A percentile compares a stretch with the other conserved stretches of the same genome.
Evolutionary conservation across 2,329 filamentous ascomycete species (phyloP).

Genomic region (Colletotrichum sp.): DNA sequence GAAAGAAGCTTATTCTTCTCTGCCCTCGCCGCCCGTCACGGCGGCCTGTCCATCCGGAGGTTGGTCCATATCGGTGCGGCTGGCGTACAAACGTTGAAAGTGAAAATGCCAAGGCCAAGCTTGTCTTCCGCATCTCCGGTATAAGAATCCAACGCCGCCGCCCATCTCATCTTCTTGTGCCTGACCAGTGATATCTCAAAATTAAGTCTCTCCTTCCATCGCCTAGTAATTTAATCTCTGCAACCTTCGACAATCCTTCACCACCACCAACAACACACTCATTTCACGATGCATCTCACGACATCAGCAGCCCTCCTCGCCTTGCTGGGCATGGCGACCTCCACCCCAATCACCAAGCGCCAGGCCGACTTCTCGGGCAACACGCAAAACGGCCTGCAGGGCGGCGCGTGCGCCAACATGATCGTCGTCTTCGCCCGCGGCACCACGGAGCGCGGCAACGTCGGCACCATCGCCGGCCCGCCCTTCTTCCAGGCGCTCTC

Average conservation of each 20-base stretch:
- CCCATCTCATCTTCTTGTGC: neutral
- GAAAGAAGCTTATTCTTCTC: constrained; percentile 1
- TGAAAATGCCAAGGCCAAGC: neutral
- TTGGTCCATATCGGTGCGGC: neutral
- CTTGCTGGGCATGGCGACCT: constrained; percentile 5
- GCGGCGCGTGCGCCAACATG: constrained; percentile 42
- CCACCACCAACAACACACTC: neutral
- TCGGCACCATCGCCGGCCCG: constrained; percentile 54
- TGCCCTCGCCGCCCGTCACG: neutral
- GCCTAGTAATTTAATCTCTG: neutral
- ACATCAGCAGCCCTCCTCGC: constrained; percentile 11
- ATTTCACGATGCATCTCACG: neutral
- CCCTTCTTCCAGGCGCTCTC: constrained; percentile 53
- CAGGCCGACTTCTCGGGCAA: constrained; percentile 20
- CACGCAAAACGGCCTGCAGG: constrained; percentile 16
- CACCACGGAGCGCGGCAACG: constrained; percentile 56
- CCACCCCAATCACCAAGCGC: neutral
- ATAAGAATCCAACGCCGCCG: neutral
- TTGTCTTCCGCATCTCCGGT: neutral
- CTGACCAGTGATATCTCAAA: neutral
- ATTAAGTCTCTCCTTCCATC: neutral
- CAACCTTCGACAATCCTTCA: neutral
- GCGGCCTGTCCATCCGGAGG: neutral
- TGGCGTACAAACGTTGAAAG: neutral
- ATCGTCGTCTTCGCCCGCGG: constrained; percentile 64